phyloP scores from a whole-genome alignment of 2,329 filamentous ascomycete species.

The Beauveria brongniartii region DNA sequence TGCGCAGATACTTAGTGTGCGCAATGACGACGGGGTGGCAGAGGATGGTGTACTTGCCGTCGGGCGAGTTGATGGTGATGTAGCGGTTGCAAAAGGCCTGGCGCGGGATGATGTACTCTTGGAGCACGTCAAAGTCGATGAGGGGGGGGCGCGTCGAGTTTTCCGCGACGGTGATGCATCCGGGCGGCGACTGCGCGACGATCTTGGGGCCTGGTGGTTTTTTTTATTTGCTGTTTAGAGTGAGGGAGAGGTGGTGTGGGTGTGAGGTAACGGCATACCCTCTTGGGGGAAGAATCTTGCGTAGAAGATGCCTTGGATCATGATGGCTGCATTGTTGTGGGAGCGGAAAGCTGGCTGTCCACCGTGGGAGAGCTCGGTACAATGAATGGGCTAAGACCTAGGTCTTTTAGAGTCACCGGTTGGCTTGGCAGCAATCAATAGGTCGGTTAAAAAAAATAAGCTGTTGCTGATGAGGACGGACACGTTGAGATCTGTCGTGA shows the following conservation, averaged over 20 bases:
- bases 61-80: conserved; percentile 67
- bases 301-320: conserved; percentile 66
- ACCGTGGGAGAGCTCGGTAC: not conserved
- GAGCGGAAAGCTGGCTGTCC: not conserved
- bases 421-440: not conserved
- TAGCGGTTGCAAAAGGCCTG: conserved; percentile 93
- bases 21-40: conserved; percentile 86
- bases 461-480: not conserved
- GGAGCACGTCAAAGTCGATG: conserved; percentile 78
- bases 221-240: not conserved
- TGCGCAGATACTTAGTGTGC: conserved; percentile 74
- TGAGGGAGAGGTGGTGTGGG: not conserved
- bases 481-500: not conserved
- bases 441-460: not conserved
- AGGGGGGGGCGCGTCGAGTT: conserved; percentile 44
- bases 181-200: conserved; percentile 53
- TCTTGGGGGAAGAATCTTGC: conserved; percentile 59
- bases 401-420: too few relatives aligned
- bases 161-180: conserved; percentile 46
- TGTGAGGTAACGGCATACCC: conserved; percentile 32
- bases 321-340: conserved; percentile 22
- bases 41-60: conserved; percentile 65
- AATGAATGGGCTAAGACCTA: not conserved
- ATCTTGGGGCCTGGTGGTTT: conserved; percentile 46
- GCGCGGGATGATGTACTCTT: conserved; percentile 88